A percentile compares a stretch with the other conserved stretches of the same genome.
Conservation (phyloP, 164 flowering plant species). For the Dillenia turbinata region DNA sequence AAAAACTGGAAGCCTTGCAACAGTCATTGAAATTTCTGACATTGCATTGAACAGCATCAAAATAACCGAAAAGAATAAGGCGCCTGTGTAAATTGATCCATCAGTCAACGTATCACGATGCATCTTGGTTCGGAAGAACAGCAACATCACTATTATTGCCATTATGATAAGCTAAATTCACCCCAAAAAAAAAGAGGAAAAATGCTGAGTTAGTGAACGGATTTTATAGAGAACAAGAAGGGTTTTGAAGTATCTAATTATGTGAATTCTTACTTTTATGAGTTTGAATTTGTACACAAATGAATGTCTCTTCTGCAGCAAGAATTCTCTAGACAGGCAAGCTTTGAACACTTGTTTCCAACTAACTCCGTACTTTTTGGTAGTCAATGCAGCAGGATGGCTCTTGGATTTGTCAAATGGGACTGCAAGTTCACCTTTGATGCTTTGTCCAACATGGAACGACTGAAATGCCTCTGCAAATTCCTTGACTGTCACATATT, state of each 20-base stretch:
- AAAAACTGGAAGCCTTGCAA: slow-evolving; percentile 46
- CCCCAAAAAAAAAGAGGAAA: too few species aligned
- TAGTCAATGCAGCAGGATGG: slow-evolving; percentile 53
- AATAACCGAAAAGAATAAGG: slow-evolving; percentile 32
- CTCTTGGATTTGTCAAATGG: slow-evolving; percentile 38
- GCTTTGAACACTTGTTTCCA: slow-evolving; percentile 45
- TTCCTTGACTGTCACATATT: too few species aligned
- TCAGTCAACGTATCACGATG: slow-evolving; percentile 19
- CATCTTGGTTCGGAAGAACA: slow-evolving; percentile 51
- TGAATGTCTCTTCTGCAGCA: slow-evolving; percentile 57
- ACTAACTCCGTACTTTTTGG: slow-evolving; percentile 35
- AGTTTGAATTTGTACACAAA: slow-evolving; percentile 51
- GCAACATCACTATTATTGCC: slow-evolving; percentile 34
- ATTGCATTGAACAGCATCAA: slow-evolving; percentile 44
- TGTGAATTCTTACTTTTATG: slow-evolving; percentile 23
- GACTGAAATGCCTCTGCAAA: too few species aligned
- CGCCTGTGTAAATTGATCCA: slow-evolving; percentile 41
- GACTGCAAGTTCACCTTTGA: too few species aligned
- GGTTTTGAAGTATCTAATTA: too few species aligned
- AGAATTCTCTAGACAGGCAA: slow-evolving; percentile 33
- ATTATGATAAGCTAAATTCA: neutral
- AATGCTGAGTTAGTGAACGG: too few species aligned
- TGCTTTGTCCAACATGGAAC: too few species aligned
- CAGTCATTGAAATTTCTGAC: slow-evolving; percentile 44
- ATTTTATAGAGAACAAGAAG: too few species aligned